Base-by-base conservation (phyloP, 2,329 filamentous ascomycete genomes). In the Apiospora hydei region DNA sequence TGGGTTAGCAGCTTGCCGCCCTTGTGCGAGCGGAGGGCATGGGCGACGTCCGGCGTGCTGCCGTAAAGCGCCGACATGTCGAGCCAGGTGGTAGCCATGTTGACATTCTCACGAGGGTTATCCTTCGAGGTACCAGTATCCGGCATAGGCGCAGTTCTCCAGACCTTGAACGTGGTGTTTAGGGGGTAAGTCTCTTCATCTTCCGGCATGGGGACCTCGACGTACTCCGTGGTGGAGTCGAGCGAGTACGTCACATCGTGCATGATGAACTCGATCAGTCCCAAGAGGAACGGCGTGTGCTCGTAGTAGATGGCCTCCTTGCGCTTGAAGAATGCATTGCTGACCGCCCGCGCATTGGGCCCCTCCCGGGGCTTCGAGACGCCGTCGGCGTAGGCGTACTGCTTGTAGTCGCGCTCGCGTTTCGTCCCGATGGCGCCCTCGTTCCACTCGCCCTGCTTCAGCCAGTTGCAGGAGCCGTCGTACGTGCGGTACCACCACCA, bases 401-500 rank as follows among this genome's bases (percentile, higher is more conserved):
- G 49, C n/a, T 51, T 51, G 49, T 51, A 51, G n/a, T 51, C 49
- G 49, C 49, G 49, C n/a, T 51, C 49, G n/a, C 49, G n/a, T 11
- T 26, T 51, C 10, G 49, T 51, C n/a, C 49, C 49, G 11, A 51
- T 5, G 49, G 49, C 49, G n/a, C 49, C 49, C n/a, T 51, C 49
- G 11, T 51, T 51, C 10, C 10, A 51, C 49, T 51, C n/a, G n/a
- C 24, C n/a, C n/a, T 51, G 49, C 49, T 51, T 51, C n/a, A 51
- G 49, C 49, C 49, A 51, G 49, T 51, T 51, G 49, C 49, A 51
- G n/a, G 49, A 51, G 49, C 49, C 49, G 49, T 51, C 49, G n/a
- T 51, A 51, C 4, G 49, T 51, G 6, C 49, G 49, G n/a, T 51
- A 51, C 49, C 49, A 51, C 49, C 49, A 51, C 49, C 49, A 51